Evolutionary conservation across 176 grass and related monocot genomes (phyloP).

Genomic region (Canna indica): DNA sequence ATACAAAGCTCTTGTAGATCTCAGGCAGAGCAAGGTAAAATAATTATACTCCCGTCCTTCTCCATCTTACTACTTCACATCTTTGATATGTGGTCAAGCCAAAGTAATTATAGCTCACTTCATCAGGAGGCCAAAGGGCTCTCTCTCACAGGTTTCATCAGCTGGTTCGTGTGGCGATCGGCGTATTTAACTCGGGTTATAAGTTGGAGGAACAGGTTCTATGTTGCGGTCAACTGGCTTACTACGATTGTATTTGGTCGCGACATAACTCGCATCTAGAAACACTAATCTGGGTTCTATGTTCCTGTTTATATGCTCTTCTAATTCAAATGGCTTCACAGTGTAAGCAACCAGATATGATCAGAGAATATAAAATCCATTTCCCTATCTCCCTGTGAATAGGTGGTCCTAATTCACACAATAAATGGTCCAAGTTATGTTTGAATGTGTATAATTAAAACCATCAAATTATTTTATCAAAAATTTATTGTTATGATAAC

Average conservation of each 20-base stretch:
- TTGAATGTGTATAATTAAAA: no score
- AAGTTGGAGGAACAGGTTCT: constrained; percentile 96
- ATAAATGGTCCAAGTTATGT: no score
- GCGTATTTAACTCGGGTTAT: constrained; percentile 84
- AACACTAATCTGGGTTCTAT: not conserved
- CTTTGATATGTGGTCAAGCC: not conserved
- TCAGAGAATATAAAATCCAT: no score
- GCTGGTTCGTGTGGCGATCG: constrained; percentile 88
- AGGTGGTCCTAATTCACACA: no score
- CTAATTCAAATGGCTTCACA: no score
- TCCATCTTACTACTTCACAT: not conserved
- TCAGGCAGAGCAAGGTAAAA: constrained; percentile 77
- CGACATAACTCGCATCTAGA: constrained; percentile 79
- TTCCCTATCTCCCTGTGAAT: no score
- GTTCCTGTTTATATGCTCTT: not conserved
- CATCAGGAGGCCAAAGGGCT: constrained; percentile 72
- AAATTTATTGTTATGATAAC: no score
- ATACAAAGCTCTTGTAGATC: constrained; percentile 89
- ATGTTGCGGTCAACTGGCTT: constrained; percentile 91
- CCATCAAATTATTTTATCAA: no score
- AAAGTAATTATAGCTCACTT: constrained; percentile 7
- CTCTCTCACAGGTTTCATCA: constrained; percentile 81
- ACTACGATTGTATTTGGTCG: constrained; percentile 84
- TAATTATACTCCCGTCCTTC: no score
- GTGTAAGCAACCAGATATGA: no score